Evolutionary conservation across 106 monocot genomes (phyloP), one percentile per base, ranked within the genome.

Genomic region (Allium cepa): DNA sequence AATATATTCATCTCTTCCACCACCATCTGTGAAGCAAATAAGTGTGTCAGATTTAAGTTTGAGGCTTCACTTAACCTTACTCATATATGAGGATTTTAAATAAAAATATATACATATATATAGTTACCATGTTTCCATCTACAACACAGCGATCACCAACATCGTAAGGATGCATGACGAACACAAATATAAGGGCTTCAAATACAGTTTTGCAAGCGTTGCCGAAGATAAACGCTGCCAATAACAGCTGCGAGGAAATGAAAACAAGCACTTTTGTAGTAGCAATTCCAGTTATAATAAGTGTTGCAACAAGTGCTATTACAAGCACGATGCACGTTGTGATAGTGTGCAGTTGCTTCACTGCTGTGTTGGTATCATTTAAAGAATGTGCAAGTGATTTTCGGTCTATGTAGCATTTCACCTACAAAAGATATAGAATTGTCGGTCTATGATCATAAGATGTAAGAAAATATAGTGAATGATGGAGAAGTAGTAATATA

Each of bases 1-100:
- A 99, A 76, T 56, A 99, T 92, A 52, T 99, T 99, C 97, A 99
- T 99, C 78, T 99, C 89, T 75, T 99, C 97, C 10, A 99, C 97
- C 64, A 69, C 67, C 97, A 99, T 92, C 92, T 99, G 82, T 74
- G 75, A 63, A 3, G 14, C 18, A 45, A 61, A 4, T 55, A 36
- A 36, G 36, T 1, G 36, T 36, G 3, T 36, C 36, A 36, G 36
- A 2, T 4, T 36, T 36, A 36, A 4, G 36, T 36, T 36, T 36
- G 3, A 36, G 36, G 36, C 36, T 36, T 36, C 5, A 36, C 36
- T 36, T 36, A 36, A 36, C 36, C 36, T 4, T 36, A 36, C 3
- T 36, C 36, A 5, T 36, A 36, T 36, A 5, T 36, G 5, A 3
- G 4, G 1, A 36, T 36, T 36, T 36, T 36, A 36, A 36, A 36